Conservation (phyloP, 2,329 filamentous ascomycete species). For the Pyrenochaeta sp. region DNA sequence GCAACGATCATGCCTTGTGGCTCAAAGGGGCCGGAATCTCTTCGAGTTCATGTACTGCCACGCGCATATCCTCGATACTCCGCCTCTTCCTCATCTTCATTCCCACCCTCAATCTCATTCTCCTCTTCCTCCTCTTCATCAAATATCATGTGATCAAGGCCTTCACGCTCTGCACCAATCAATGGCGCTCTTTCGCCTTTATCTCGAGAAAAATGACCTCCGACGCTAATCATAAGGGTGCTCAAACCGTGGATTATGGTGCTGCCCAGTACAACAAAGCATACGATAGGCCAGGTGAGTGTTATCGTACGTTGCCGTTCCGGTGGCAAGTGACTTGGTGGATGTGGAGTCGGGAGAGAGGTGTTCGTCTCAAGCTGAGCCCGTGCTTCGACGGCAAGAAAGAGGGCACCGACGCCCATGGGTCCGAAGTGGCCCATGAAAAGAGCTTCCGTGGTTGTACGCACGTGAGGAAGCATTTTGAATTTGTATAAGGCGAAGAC, state of each 20-base stretch:
- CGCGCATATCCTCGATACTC: not conserved
- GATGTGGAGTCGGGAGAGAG: conserved; percentile 54
- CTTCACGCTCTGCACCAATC: conserved; percentile 59
- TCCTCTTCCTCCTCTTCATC: conserved; percentile 38
- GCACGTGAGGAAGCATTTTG: conserved; percentile 54
- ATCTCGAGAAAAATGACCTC: conserved; percentile 55
- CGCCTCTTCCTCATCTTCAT: conserved; percentile 3
- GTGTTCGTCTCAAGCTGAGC: conserved; percentile 60
- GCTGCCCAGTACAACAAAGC: conserved; percentile 62
- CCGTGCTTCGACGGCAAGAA: conserved; percentile 63
- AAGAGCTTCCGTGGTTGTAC: conserved; percentile 60
- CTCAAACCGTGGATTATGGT: conserved; percentile 63
- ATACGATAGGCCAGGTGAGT: conserved; percentile 63
- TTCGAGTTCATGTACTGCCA: not conserved
- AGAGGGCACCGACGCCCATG: conserved; percentile 64
- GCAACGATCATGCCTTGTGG: too few relatives aligned
- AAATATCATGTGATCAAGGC: conserved; percentile 59
- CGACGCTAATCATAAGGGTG: conserved; percentile 59
- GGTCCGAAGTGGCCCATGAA: conserved; percentile 66
- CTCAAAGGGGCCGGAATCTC: too few relatives aligned
- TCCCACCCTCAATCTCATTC: not conserved
- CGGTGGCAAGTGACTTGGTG: conserved; percentile 47
- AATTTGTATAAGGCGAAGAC: conserved; percentile 57
- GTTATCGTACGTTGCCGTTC: conserved; percentile 50
- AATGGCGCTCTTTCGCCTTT: conserved; percentile 59